Base-by-base conservation (phyloP, 139 green algal species). In the Pleodorina starrii region DNA sequence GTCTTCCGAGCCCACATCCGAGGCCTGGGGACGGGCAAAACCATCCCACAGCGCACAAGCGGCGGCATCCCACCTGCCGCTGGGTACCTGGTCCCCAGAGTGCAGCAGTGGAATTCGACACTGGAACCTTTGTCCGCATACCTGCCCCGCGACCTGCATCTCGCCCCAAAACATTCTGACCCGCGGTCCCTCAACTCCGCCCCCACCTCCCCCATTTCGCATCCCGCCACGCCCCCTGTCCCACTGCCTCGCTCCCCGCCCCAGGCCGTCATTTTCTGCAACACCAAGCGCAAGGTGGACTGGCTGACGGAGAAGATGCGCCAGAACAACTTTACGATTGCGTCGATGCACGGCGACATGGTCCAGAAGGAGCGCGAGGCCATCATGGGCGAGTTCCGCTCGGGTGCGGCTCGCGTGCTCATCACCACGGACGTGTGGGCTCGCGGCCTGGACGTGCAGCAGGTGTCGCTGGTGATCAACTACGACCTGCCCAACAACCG, bases 391-490 rank as follows among this genome's bases (percentile, higher is more conserved):
- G 97, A 99, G 93, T 99, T 99, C 94, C 94, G 95, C 80, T 86
- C 86, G 0, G 97, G 97, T 23, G 94, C 91, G 11, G 96, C 97
- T 4, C 92, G 98, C 5, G 98, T 99, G 79, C 96, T 99, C 21
- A 99, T 99, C 91, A 98, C 98, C 77, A 99, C 98, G 1, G 98
- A 99, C 88, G 96, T 99, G 38, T 99, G 98, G 98, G 98, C 98
- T 0, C 94, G 98, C 40, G 98, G 98, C 57, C 93, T 99, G 36
- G 98, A 99, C 86, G 98, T 99, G 87, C 97, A 99, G 93, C 97
- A 99, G 92, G 98, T 99, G 79, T 99, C 97, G 1, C 93, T 99
- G 88, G 98, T 99, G 60, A 99, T 99, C 95, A 99, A 99, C 95
- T 99, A 99, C 82, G 98, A 99, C 93, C 94, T 99, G 79, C 98